Percentiles rank a stretch among this genome's conserved stretches.
Evolutionary conservation across 108 stramenopile genomes (phyloP).

Genomic region (Skeletonema marinoi): DNA sequence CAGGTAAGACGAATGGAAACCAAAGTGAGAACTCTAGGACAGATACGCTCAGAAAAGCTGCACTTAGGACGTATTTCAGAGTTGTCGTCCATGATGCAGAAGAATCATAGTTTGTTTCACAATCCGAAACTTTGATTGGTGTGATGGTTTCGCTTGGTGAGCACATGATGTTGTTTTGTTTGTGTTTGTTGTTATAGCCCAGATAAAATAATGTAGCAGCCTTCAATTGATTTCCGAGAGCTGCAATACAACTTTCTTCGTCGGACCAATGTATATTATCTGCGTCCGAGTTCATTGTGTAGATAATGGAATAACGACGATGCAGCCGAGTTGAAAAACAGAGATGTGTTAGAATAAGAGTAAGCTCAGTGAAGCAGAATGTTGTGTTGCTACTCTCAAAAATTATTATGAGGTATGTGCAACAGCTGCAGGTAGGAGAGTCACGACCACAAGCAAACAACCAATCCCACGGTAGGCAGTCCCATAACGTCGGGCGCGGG

Average conservation of each 20-base stretch:
- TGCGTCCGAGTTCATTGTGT: background rate
- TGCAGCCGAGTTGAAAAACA: background rate
- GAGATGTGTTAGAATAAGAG: background rate
- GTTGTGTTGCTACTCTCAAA: background rate
- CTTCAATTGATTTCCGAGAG: background rate
- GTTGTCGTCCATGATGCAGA: background rate
- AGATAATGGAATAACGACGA: background rate
- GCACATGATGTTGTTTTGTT: background rate
- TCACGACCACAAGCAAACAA: too few relatives aligned
- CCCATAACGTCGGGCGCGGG: background rate
- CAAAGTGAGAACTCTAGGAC: slow-evolving; percentile 27
- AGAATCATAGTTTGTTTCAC: background rate
- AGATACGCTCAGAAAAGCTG: background rate
- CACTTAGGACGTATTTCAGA: background rate
- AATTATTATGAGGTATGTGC: background rate
- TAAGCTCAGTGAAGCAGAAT: background rate
- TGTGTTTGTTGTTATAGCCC: background rate
- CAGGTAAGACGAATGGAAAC: slow-evolving; percentile 59
- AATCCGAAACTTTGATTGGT: background rate
- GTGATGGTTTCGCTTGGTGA: background rate
- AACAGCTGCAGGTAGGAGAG: background rate
- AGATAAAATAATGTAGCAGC: background rate
- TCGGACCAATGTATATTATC: background rate
- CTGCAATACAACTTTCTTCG: background rate
- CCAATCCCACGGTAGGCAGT: background rate